Evolutionary conservation across 345 rosid genomes (phyloP), one percentile per base, ranked within the genome.

Genomic region (Brassica juncea): DNA sequence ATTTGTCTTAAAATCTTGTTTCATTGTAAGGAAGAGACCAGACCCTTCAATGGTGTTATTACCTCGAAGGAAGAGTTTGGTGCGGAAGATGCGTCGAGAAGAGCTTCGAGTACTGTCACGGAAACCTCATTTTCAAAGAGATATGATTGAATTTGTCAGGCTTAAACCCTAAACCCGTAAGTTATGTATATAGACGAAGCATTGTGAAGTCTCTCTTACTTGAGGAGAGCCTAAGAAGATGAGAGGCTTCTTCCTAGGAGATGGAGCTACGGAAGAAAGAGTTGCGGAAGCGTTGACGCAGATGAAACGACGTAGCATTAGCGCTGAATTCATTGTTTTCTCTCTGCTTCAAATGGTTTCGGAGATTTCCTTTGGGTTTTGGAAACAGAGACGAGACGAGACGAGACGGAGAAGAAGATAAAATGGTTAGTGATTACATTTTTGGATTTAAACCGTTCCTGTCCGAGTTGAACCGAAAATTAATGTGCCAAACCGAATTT

Each of bases 171-270:
- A 80, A 27, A 77, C 70, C 55, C 70, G 30, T 19, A 32, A 27
- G 47, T 54, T 16, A 15, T 15, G 25, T 30, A 37, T 8, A 61
- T 8, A 61, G 0, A 70, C 8, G 31, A 3, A 59, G 49, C 23
- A 72, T 16, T 2, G 67, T 71, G 14, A 10, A 57, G 3, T 9
- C 44, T 39, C 6, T 9, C 31, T 59, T 28, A 90, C 99, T 91
- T 91, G 85, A 80, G 99, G 98, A 80, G 99, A 90, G 71, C 98
- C 99, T 72, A 95, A 68, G 88, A 95, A 93, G 81, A 93, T 90
- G 42, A 92, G 89, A 6, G 93, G 81, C 77, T 86, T 93, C 85
- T 89, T 92, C 88, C 81, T 89, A 30, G 88, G 81, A 49, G 84
- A 16, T 0, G 79, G 59, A 68, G 77, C 4, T 9, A 52, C 4